Conservation (phyloP, 768 basidiomycete genomes). For the Mycena chlorophos region DNA sequence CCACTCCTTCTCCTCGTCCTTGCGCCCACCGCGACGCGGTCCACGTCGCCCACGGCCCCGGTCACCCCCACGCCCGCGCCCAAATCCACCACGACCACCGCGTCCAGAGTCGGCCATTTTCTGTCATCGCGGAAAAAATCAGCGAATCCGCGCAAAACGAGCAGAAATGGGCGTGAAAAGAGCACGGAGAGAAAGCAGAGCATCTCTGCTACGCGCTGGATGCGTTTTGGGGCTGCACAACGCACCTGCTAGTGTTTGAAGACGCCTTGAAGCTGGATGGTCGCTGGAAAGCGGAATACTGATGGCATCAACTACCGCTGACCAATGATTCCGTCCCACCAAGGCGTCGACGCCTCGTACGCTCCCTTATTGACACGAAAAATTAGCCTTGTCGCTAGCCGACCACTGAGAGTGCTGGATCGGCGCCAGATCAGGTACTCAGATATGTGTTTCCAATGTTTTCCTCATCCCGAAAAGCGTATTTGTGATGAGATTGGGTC, state of each 20-base stretch:
- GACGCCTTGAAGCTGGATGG: no score
- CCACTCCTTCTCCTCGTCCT: slow-evolving; percentile 99
- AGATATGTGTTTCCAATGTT: no score
- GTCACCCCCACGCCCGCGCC: slow-evolving; percentile 90
- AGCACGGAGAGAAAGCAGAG: background rate
- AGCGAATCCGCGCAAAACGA: background rate
- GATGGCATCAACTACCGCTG: no score
- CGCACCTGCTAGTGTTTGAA: background rate
- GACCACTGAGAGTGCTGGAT: no score
- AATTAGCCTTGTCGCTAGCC: no score
- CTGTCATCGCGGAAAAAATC: slow-evolving; percentile 40
- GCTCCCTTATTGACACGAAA: no score
- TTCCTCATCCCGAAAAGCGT: no score
- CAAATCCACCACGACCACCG: slow-evolving; percentile 74
- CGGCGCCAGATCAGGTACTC: no score
- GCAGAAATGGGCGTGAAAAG: background rate
- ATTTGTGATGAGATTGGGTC: no score
- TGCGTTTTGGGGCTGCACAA: background rate
- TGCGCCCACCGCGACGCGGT: slow-evolving; percentile 93
- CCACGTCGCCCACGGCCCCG: slow-evolving; percentile 87
- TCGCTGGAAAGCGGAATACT: no score
- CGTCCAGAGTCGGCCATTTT: slow-evolving; percentile 80
- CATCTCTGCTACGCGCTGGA: background rate
- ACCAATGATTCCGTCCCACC: no score
- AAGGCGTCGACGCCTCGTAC: no score